These are phyloP conservation scores for Podospora appendiculata DNA, from an alignment of 495 filamentous ascomycete species.

Conservation along the genomic window DNA sequence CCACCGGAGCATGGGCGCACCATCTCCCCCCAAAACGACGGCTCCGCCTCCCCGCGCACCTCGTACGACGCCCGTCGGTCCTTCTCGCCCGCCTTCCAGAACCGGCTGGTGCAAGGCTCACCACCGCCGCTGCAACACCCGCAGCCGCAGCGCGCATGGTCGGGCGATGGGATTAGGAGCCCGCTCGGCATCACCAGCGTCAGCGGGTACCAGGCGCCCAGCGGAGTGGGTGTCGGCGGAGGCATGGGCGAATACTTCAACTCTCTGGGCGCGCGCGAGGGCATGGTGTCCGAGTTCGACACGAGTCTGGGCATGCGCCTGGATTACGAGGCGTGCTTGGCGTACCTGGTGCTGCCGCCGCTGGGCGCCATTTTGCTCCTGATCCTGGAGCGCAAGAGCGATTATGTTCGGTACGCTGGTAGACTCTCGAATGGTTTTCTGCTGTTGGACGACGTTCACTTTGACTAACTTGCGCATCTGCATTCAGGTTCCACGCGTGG, in stretches of 20 bases:
- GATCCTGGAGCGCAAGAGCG: constrained; percentile 85
- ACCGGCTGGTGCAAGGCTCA: constrained; percentile 26
- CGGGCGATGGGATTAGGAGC: constrained; percentile 15
- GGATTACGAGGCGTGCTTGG: constrained; percentile 82
- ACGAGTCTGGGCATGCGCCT: constrained; percentile 61
- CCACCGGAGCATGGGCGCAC: constrained; percentile 69
- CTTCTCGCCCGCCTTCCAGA: constrained; percentile 36
- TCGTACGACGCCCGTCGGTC: constrained; percentile 36
- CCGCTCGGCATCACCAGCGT: neutral
- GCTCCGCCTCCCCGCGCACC: constrained; percentile 43
- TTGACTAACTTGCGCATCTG: neutral
- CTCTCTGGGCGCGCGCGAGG: constrained; percentile 22
- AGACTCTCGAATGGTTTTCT: neutral
- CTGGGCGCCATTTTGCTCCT: constrained; percentile 79
- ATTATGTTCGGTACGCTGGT: constrained; percentile 77
- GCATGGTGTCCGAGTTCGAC: constrained; percentile 53
- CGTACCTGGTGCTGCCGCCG: constrained; percentile 81
- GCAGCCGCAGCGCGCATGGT: constrained; percentile 44
- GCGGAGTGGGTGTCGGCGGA: constrained; percentile 9
- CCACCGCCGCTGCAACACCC: constrained; percentile 43
- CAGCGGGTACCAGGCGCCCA: neutral
- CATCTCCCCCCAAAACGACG: constrained; percentile 50
- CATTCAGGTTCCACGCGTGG: constrained; percentile 84
- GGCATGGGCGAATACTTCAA: constrained; percentile 28
- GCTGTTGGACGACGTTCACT: neutral